Base-by-base conservation (phyloP, 78 protist genomes). In the Monosiga brevicollis region DNA sequence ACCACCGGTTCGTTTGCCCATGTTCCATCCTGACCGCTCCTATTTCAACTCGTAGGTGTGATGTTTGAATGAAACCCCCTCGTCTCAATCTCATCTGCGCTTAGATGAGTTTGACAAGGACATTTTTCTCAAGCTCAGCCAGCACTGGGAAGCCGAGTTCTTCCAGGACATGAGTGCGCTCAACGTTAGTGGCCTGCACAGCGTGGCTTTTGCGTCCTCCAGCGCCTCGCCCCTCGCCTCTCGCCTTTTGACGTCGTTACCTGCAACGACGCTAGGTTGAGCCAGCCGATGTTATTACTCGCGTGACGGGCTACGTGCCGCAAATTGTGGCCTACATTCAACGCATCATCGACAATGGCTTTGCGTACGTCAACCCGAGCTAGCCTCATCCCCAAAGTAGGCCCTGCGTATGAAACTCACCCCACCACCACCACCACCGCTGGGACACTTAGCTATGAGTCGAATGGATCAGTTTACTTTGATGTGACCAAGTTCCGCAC, bases 281-380 rank as follows among this genome's bases (percentile, higher is more conserved):
- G 35, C 91, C 82, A 41, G 98, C 99, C 26, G 94, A 90, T 76
- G 91, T 77, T 20, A 62, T 96, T 38, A 94, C 99, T 6, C 87
- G 99, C 32, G 99, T 98, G 24, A 95, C 97, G 42, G 99, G 97
- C 55, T 96, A 94, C 84, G 94, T 98, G 15, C 97, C 94, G 25
- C 89, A 95, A 86, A 93, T 98, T 80, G 71, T 93, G 36, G 81
- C 76, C 11, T 97, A 77, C 89, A 93, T 97, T 76, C 55, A 88
- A 81, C 82, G 85, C 88, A 93, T 94, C 42, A 82, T 94, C 43
- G 91, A 23, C 35, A 92, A 94, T 73, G 96, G 96, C 24, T 93
- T 35, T 54, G 98, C 94, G 2, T 95, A 93, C 84, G n/a, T n/a
- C n/a, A n/a, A n/a, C n/a, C n/a, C n/a, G n/a, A n/a, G n/a, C n/a